phyloP scores from a whole-genome alignment of 2,329 filamentous ascomycete species.

The Cladophialophora psammophila region DNA sequence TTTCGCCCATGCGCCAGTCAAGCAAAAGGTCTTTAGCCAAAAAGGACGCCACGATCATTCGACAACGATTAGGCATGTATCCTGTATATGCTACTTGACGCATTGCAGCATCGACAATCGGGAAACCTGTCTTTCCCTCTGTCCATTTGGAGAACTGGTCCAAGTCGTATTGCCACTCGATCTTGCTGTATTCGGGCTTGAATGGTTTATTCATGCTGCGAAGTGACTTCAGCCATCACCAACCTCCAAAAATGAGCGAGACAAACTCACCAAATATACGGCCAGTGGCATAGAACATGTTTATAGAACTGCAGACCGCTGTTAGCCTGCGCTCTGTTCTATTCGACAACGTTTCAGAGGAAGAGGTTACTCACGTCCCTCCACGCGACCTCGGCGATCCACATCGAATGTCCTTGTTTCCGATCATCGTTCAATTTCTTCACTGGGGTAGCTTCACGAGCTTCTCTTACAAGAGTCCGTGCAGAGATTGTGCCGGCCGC shows the following conservation, averaged over 20 bases:
- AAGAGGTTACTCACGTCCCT: constrained; percentile 59
- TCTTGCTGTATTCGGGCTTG: constrained; percentile 84
- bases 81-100: constrained; percentile 72
- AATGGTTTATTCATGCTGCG: constrained; percentile 74
- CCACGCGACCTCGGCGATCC: constrained; percentile 87
- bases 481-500: constrained; percentile 72
- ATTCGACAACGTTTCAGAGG: neutral
- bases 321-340: neutral
- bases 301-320: constrained; percentile 69
- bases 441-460: constrained; percentile 68
- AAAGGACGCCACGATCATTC: constrained; percentile 85
- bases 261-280: constrained; percentile 62
- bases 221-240: neutral
- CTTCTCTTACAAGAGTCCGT: constrained; percentile 70
- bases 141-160: constrained; percentile 77
- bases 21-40: constrained; percentile 79
- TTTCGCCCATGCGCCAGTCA: constrained; percentile 84
- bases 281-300: constrained; percentile 84
- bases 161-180: constrained; percentile 79
- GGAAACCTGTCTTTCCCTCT: constrained; percentile 76
- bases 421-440: constrained; percentile 50
- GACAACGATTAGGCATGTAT: constrained; percentile 85
- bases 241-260: neutral
- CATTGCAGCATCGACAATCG: constrained; percentile 88
- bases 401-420: constrained; percentile 62